Evolutionary conservation across 768 basidiomycete species (phyloP).

Genomic region (Lyophyllum atratum): DNA sequence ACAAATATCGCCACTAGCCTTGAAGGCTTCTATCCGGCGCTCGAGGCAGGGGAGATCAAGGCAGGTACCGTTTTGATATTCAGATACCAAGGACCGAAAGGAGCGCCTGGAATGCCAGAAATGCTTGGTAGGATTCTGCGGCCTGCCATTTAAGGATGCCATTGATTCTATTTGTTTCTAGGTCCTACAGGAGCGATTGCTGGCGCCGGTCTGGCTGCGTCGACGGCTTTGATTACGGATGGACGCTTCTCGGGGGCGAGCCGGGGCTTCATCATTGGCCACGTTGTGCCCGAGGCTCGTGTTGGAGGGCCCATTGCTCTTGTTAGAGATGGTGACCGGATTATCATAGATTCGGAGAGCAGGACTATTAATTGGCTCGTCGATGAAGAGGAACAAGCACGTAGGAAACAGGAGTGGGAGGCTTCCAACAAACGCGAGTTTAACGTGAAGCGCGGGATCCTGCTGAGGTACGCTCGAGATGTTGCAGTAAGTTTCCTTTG

Average conservation of each 20-base stretch:
- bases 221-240: constrained; percentile 84
- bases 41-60: constrained; percentile 75
- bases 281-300: constrained; percentile 63
- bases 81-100: constrained; percentile 88
- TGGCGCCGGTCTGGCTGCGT: constrained; percentile 78
- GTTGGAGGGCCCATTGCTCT: constrained; percentile 88
- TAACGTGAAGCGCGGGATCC: constrained; percentile 72
- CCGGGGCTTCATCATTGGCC: constrained; percentile 55
- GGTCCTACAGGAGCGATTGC: constrained; percentile 85
- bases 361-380: constrained; percentile 75
- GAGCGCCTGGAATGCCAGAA: constrained; percentile 93
- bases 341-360: constrained; percentile 70
- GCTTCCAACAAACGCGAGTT: constrained; percentile 60
- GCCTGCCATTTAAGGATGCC: background rate
- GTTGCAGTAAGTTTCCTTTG: constrained; percentile 67
- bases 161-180: constrained; percentile 18
- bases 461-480: constrained; percentile 82
- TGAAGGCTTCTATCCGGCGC: constrained; percentile 70
- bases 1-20: constrained; percentile 39
- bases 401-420: constrained; percentile 71
- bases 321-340: constrained; percentile 78
- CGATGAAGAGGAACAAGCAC: constrained; percentile 61
- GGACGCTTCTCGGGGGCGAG: constrained; percentile 88
- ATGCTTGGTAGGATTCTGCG: constrained; percentile 38
- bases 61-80: constrained; percentile 78